Percentiles rank a stretch among this genome's conserved stretches.
phyloP scores from a whole-genome alignment of 129 eudicot genomes.

The Tanacetum coccineum region DNA sequence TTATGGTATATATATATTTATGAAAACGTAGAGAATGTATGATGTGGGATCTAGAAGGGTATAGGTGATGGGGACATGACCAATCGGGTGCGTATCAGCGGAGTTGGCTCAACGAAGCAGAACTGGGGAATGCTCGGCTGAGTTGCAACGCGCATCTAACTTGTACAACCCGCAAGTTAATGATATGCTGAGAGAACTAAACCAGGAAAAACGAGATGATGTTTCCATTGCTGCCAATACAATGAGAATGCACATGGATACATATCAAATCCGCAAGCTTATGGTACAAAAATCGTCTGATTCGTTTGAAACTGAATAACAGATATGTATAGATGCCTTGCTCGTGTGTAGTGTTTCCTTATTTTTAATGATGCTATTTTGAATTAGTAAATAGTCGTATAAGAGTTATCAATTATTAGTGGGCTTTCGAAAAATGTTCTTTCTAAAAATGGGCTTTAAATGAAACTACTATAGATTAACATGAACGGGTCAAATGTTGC shows the following conservation, averaged over 20 bases:
- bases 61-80: slow-evolving; percentile 71
- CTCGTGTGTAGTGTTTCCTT: no score
- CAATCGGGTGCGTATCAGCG: slow-evolving; percentile 80
- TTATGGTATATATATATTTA: neutral
- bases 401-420: no score
- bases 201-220: slow-evolving; percentile 36
- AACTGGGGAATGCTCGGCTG: slow-evolving; percentile 53
- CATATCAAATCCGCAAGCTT: slow-evolving; percentile 54
- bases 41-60: slow-evolving; percentile 55
- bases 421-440: no score
- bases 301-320: no score
- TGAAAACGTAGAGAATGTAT: slow-evolving; percentile 42
- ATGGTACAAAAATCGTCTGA: slow-evolving; percentile 32
- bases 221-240: slow-evolving; percentile 65
- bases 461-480: no score
- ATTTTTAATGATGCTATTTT: no score
- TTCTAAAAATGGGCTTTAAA: no score
- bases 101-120: slow-evolving; percentile 61
- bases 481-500: no score
- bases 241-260: slow-evolving; percentile 50
- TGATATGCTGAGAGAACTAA: slow-evolving; percentile 37
- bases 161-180: slow-evolving; percentile 59
- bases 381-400: no score
- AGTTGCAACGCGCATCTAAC: slow-evolving; percentile 50
- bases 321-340: no score